These are phyloP conservation scores for Cercospora zeae-maydis DNA, from an alignment of 2,329 filamentous ascomycete genomes.

Conservation along the genomic window DNA sequence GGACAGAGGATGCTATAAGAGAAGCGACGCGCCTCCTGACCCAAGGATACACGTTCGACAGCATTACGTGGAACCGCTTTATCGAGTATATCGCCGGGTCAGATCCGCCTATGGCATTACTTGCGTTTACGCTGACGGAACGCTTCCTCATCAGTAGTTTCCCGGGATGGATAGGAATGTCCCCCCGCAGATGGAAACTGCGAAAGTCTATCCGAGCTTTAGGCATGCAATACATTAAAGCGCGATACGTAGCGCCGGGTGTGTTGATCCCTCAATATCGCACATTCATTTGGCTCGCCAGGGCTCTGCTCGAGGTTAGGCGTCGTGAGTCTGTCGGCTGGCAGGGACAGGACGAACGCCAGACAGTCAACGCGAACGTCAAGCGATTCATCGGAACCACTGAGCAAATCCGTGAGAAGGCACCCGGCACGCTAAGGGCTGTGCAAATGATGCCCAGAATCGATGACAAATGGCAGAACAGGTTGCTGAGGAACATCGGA, in stretches of 20 bases:
- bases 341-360: slow-evolving; percentile 26
- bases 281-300: slow-evolving; percentile 43
- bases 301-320: slow-evolving; percentile 37
- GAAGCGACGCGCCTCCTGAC: slow-evolving; percentile 55
- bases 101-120: slow-evolving; percentile 47
- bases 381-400: slow-evolving; percentile 31
- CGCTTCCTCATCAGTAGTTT: slow-evolving; percentile 72
- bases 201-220: slow-evolving; percentile 26
- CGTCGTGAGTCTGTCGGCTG: slow-evolving; percentile 35
- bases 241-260: slow-evolving; percentile 26
- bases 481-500: slow-evolving; percentile 7
- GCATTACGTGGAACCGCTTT: slow-evolving; percentile 68
- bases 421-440: slow-evolving; percentile 41
- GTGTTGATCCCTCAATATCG: slow-evolving; percentile 42
- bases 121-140: slow-evolving; percentile 75
- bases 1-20: slow-evolving; percentile 36
- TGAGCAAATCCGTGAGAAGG: slow-evolving; percentile 34
- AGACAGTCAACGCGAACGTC: neutral
- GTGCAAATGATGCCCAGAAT: slow-evolving; percentile 45
- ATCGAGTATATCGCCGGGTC: slow-evolving; percentile 60
- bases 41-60: slow-evolving; percentile 70
- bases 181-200: slow-evolving; percentile 33
- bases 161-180: slow-evolving; percentile 60
- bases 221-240: slow-evolving; percentile 32
- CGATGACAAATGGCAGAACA: slow-evolving; percentile 30